Conservation (phyloP, 2,329 filamentous ascomycete species). For the Fusarium sororula region DNA sequence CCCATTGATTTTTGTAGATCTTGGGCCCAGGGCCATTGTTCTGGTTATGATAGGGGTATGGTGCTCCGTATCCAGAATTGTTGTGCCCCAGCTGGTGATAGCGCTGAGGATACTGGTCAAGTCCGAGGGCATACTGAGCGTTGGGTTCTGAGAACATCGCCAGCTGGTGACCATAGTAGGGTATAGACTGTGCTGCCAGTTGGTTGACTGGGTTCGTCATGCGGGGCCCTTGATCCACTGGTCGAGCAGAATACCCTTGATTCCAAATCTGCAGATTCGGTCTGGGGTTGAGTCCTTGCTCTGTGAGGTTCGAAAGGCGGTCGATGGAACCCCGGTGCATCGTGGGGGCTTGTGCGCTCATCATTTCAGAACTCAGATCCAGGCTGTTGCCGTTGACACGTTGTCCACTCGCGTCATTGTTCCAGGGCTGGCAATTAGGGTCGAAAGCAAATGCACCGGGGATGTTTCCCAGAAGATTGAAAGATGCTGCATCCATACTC, state of each 20-base stretch:
- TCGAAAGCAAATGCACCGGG: conserved; percentile 55
- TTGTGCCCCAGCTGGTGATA: conserved; percentile 43
- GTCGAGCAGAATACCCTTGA: conserved; percentile 49
- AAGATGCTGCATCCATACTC: conserved; percentile 38
- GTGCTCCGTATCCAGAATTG: conserved; percentile 42
- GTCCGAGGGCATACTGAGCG: conserved; percentile 48
- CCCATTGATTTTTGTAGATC: conserved; percentile 49
- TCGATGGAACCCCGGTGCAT: conserved; percentile 53
- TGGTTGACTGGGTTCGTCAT: conserved; percentile 39
- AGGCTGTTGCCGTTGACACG: conserved; percentile 38
- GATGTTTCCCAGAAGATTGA: conserved; percentile 41
- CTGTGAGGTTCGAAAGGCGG: conserved; percentile 48
- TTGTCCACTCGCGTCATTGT: conserved; percentile 42
- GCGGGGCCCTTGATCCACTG: conserved; percentile 53
- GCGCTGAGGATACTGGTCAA: conserved; percentile 49
- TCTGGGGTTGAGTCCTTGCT: conserved; percentile 40
- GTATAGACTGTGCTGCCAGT: conserved; percentile 41
- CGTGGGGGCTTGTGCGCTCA: conserved; percentile 39
- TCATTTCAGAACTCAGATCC: conserved; percentile 43
- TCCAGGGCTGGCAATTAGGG: conserved; percentile 58
- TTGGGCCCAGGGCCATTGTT: conserved; percentile 51
- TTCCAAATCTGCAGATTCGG: conserved; percentile 47
- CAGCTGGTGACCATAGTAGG: conserved; percentile 47
- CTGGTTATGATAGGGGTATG: conserved; percentile 60
- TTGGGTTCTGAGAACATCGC: conserved; percentile 41